Evolutionary conservation across 2,329 filamentous ascomycete genomes (phyloP).

Genomic region (Colletotrichum siamense): DNA sequence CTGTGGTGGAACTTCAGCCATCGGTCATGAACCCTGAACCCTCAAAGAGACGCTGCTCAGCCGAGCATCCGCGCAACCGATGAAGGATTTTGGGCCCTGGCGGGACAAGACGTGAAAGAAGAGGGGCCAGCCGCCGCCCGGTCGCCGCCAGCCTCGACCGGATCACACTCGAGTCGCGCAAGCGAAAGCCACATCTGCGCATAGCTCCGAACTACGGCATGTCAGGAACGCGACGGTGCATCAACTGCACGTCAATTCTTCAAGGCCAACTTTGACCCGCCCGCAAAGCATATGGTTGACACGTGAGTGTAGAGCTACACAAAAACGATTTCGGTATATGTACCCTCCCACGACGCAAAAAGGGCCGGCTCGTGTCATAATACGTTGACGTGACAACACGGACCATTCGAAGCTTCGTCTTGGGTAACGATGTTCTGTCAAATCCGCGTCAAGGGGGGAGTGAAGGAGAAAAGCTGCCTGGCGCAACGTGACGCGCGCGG

Average conservation of each 20-base stretch:
- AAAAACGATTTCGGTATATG: neutral
- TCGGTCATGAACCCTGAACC: neutral
- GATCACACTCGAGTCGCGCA: neutral
- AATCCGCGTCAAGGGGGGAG: neutral
- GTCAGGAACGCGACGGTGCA: neutral
- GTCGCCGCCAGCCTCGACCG: neutral
- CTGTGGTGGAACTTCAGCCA: neutral
- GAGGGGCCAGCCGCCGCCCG: neutral
- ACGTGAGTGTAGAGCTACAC: neutral
- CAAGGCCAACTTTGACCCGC: neutral
- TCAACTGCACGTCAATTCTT: neutral
- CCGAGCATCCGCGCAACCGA: conserved; percentile 1
- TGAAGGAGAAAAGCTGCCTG: neutral
- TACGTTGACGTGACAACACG: neutral
- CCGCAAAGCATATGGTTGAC: neutral
- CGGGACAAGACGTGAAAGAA: neutral
- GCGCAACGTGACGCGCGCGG: conserved; percentile 6
- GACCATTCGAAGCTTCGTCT: neutral
- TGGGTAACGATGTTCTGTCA: neutral
- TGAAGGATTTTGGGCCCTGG: neutral
- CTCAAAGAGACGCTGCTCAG: neutral
- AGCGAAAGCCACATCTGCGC: neutral
- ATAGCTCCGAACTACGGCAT: neutral
- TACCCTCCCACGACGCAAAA: neutral
- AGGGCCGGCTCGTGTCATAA: neutral